Evolutionary conservation across 495 filamentous ascomycete genomes (phyloP).

Genomic region (Zalerion maritima): DNA sequence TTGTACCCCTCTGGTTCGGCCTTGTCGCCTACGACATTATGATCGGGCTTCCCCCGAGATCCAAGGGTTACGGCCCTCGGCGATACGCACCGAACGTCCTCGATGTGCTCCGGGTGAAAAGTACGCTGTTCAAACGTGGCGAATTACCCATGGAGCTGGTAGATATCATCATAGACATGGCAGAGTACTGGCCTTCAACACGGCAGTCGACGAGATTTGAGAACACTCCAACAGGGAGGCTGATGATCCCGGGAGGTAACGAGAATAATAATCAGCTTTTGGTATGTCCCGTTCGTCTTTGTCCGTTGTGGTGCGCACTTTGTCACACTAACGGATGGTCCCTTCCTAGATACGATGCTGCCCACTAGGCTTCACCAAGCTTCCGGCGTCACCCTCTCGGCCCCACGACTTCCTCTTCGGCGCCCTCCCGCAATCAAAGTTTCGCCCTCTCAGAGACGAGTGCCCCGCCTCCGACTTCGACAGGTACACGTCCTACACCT

Average conservation of each 20-base stretch:
- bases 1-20: no score
- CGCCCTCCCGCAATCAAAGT: constrained; percentile 9
- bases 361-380: constrained; percentile 24
- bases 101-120: constrained; percentile 32
- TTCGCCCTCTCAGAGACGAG: constrained; percentile 14
- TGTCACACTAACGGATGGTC: no score
- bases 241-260: no score
- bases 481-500: constrained; percentile 17
- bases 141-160: constrained; percentile 46
- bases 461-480: constrained; percentile 15
- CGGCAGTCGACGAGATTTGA: constrained; percentile 22
- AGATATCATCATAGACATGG: constrained; percentile 51
- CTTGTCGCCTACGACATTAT: no score
- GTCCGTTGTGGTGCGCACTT: no score
- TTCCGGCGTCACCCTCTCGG: constrained; percentile 1
- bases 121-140: constrained; percentile 22
- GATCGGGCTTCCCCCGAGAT: no score
- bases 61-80: no score
- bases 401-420: neutral
- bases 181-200: constrained; percentile 72
- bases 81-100: constrained; percentile 17
- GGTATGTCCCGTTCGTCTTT: constrained; percentile 1
- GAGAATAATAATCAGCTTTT: constrained; percentile 7
- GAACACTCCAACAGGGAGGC: neutral
- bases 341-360: constrained; percentile 24